Evolutionary conservation across 495 filamentous ascomycete genomes (phyloP), one percentile per base, ranked within the genome.

Genomic region (Immersiella caudata): DNA sequence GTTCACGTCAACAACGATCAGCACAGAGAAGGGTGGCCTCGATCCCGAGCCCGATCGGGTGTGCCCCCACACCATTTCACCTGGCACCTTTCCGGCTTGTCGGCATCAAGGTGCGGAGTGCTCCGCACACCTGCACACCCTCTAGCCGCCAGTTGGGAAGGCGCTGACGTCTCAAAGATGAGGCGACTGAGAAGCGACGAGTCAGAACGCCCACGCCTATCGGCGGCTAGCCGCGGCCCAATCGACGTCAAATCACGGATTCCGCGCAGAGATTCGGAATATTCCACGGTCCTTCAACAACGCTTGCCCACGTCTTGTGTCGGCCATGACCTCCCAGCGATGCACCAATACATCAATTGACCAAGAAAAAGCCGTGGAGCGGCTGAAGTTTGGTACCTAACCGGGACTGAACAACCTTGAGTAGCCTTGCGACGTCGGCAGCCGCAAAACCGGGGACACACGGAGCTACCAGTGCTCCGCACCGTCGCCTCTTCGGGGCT

Each of bases 151-250:
- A n/a, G 56, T 3, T 26, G 26, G 56, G 56, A 59, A 59, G 56
- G 56, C 26, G 56, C 56, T 59, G 56, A 59, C 56, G 56, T 33
- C 26, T n/a, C 26, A 29, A 22, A 35, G 56, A 35, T 22, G 26
- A 27, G 21, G 27, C 16, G 18, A 25, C 56, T 59, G 26, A 59
- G 25, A 11, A 27, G 14, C 26, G 26, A 55, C 20, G 52, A 55
- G 25, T 22, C 52, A 22, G 52, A 11, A 22, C 36, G 59, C 24
- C 11, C 24, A 18, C 74, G 74, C 68, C 58, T 76, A 75, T 22
- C 52, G 6, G 18, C 74, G 74, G 74, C 65, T 76, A 70, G 60
- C 60, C 55, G 11, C 74, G 74, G 74, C 63, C 73, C 70, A 73
- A 60, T 71, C 52, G 68, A 21, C 33, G 14, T 54, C 56, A 67